Evolutionary conservation across 179 eudicot species (phyloP).

Genomic region (Spergularia azorica): DNA sequence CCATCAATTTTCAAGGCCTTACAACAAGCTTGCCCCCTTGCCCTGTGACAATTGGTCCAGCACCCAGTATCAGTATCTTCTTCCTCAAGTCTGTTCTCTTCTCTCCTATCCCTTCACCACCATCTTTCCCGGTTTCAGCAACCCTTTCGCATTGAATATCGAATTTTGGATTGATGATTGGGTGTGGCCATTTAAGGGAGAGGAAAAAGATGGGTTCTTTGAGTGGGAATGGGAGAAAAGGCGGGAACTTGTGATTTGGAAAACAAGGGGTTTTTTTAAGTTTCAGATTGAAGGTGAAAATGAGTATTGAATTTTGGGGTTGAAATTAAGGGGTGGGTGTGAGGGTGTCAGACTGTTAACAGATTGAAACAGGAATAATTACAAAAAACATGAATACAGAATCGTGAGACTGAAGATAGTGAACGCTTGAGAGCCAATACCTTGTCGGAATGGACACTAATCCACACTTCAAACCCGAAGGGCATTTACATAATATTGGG

Average conservation of each 20-base stretch:
- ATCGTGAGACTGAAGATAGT: too few species aligned
- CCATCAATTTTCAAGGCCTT: slow-evolving; percentile 94
- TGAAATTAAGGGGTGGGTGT: not conserved
- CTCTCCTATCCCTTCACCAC: slow-evolving; percentile 29
- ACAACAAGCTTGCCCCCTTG: slow-evolving; percentile 94
- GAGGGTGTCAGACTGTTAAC: not conserved
- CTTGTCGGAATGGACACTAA: too few species aligned
- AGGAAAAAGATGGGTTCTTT: slow-evolving; percentile 10
- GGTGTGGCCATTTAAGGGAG: slow-evolving; percentile 2
- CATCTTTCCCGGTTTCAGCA: slow-evolving; percentile 15
- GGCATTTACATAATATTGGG: too few species aligned
- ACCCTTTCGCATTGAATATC: slow-evolving; percentile 24
- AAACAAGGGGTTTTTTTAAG: too few species aligned
- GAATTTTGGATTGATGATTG: not conserved
- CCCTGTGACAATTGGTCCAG: slow-evolving; percentile 94
- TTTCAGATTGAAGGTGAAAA: too few species aligned
- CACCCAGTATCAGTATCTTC: slow-evolving; percentile 94
- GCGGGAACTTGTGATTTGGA: not conserved
- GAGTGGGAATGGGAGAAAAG: slow-evolving; percentile 26
- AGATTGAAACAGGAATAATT: not conserved
- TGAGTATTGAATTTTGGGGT: not conserved
- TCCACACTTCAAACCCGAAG: too few species aligned
- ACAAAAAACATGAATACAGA: too few species aligned
- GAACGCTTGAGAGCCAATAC: too few species aligned
- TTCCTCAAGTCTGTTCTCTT: slow-evolving; percentile 78